Evolutionary conservation across 352 stramenopile species (phyloP).

Genomic region (Pilasporangium apinafurcum): DNA sequence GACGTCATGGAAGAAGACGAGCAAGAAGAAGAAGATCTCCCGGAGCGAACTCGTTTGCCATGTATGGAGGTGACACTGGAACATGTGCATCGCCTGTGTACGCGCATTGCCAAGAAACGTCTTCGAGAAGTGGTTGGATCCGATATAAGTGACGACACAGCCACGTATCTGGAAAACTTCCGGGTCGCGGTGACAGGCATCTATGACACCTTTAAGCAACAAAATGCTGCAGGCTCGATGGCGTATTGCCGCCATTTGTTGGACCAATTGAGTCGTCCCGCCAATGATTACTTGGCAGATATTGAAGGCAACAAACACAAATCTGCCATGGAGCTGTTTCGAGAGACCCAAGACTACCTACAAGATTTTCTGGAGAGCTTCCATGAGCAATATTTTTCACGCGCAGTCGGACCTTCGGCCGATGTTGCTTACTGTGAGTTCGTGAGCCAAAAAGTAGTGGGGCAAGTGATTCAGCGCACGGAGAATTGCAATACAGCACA

Average conservation of each 20-base stretch:
- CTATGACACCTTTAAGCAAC: slow-evolving; percentile 54
- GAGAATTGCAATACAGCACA: slow-evolving; percentile 69
- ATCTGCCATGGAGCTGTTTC: slow-evolving; percentile 70
- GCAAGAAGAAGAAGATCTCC: slow-evolving; percentile 13
- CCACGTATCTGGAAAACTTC: slow-evolving; percentile 65
- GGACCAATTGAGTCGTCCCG: slow-evolving; percentile 23
- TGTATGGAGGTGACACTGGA: slow-evolving; percentile 48
- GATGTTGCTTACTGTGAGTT: slow-evolving; percentile 82
- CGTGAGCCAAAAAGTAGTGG: slow-evolving; percentile 67
- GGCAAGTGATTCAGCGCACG: slow-evolving; percentile 69
- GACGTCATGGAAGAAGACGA: slow-evolving; percentile 58
- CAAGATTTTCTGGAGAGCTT: slow-evolving; percentile 37
- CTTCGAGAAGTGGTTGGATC: slow-evolving; percentile 60
- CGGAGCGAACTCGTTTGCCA: slow-evolving; percentile 61
- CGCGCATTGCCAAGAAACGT: slow-evolving; percentile 68
- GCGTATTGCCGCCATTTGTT: slow-evolving; percentile 71
- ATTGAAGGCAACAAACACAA: slow-evolving; percentile 27
- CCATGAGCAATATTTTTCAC: slow-evolving; percentile 51
- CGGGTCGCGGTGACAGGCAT: slow-evolving; percentile 28
- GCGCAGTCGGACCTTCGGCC: slow-evolving; percentile 64
- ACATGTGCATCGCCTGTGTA: slow-evolving; percentile 61
- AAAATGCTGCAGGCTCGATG: slow-evolving; percentile 82
- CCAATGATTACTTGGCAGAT: slow-evolving; percentile 32
- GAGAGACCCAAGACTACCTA: slow-evolving; percentile 62
- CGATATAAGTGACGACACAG: slow-evolving; percentile 54